Base-by-base conservation (phyloP, 495 filamentous ascomycete genomes). In the Lophiostoma macrostomum region DNA sequence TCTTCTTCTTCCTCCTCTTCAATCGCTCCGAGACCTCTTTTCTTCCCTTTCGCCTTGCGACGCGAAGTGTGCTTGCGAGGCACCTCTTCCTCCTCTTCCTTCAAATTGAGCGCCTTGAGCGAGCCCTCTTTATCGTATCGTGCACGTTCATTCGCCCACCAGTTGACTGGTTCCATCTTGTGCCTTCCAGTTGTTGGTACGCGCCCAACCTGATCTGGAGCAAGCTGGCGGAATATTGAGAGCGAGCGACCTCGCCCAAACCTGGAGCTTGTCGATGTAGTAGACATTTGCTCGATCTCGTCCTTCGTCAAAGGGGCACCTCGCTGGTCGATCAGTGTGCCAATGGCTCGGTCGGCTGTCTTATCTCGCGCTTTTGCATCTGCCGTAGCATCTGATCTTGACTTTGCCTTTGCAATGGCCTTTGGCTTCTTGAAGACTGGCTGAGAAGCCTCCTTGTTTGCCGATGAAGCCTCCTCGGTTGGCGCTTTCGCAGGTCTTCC, bases 61-160 rank as follows among this genome's bases (percentile, higher is more conserved):
- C 31, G 24, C 10, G 30, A 22, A n/a, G 36, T 16, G 23, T 35
- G 23, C 24, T 45, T 45, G 13, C 30, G 39, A 6, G 45, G 53
- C 13, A 13, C 20, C 4, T 24, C 34, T 22, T 54, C 50, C 13
- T 29, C 22, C n/a, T 8, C 16, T 39, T 58, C 60, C 3, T 80
- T 70, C 56, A 85, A 81, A 25, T 88, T 85, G 31, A 96, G 75
- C 56, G 85, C 87, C 55, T 87, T 82, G 43, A 93, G 81, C 4
- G 73, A 74, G 25, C 76, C 77, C 52, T 84, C 76, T 6, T 74
- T 60, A 10, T 79, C 80, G 65, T 83, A 90, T 2, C 89, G 76
- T 46, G 85, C 76, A 20, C 79, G 79, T 64, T 97, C 93, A 48
- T 88, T 88, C 45, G 80, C 82, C 93, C 93, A 97, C 65, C 75